A percentile compares a stretch with the other conserved stretches of the same genome.
phyloP scores from a whole-genome alignment of 2,329 filamentous ascomycete species.

The Colletotrichum musae region DNA sequence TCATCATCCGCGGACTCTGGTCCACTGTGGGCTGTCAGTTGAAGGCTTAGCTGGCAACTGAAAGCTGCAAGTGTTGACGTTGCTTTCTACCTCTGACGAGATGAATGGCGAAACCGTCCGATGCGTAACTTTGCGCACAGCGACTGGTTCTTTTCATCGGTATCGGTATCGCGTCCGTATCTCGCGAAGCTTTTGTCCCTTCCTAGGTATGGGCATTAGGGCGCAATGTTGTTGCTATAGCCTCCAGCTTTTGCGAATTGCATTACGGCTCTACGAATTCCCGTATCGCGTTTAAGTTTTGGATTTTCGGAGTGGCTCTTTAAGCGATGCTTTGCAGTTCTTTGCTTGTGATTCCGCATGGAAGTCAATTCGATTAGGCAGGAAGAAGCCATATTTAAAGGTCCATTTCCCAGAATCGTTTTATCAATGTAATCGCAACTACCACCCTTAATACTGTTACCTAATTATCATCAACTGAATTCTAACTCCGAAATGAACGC shows the following conservation, averaged over 20 bases:
- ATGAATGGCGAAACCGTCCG: not conserved
- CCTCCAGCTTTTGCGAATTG: too few species aligned
- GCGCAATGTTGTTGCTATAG: too few species aligned
- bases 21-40: not conserved
- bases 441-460: not conserved
- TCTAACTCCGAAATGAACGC: not conserved
- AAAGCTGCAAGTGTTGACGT: not conserved
- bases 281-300: too few species aligned
- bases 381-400: too few species aligned
- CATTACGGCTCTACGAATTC: too few species aligned
- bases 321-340: too few species aligned
- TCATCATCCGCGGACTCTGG: not conserved
- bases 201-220: not conserved
- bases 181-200: not conserved
- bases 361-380: too few species aligned
- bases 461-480: not conserved
- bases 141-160: not conserved
- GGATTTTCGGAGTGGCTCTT: too few species aligned
- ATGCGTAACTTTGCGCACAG: too few species aligned
- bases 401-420: too few species aligned
- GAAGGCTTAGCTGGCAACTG: not conserved
- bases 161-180: slow-evolving; percentile 14
- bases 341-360: too few species aligned
- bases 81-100: not conserved
- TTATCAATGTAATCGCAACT: too few species aligned